phyloP scores from a whole-genome alignment of 441 rosid species.

The Pelargonium australe region DNA sequence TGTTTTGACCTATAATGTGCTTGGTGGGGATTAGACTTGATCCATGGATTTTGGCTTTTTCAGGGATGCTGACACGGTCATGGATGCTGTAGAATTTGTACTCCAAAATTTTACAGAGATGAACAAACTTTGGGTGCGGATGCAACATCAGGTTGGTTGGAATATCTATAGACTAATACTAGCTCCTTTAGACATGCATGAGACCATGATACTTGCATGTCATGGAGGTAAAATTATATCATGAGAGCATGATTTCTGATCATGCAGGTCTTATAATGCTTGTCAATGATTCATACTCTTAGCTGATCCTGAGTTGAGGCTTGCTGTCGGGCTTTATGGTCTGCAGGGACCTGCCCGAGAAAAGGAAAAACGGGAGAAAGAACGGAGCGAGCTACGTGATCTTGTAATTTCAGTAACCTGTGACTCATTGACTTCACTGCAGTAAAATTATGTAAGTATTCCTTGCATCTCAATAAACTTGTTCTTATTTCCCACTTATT shows the following conservation, averaged over 20 bases:
- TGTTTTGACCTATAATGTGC: slow-evolving; percentile 7
- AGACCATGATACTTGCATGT: slow-evolving; percentile 40
- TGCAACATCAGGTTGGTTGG: slow-evolving; percentile 82
- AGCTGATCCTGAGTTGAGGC: slow-evolving; percentile 75
- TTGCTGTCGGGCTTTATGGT: slow-evolving; percentile 79
- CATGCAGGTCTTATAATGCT: slow-evolving; percentile 70
- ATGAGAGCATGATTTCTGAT: slow-evolving; percentile 68
- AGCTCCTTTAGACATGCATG: slow-evolving; percentile 42
- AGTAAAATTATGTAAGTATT: slow-evolving; percentile 28
- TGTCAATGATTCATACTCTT: slow-evolving; percentile 64
- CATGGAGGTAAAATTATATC: slow-evolving; percentile 44
- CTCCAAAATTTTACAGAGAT: slow-evolving; percentile 75
- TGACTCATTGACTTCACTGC: slow-evolving; percentile 36
- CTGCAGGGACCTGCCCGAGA: slow-evolving; percentile 90
- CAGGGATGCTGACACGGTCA: slow-evolving; percentile 74
- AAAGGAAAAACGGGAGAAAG: slow-evolving; percentile 75
- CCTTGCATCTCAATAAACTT: slow-evolving; percentile 8
- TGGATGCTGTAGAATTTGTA: slow-evolving; percentile 70
- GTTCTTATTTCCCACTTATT: slow-evolving; percentile 20
- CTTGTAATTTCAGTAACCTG: slow-evolving; percentile 54
- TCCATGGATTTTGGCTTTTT: slow-evolving; percentile 10
- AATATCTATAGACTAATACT: slow-evolving; percentile 33
- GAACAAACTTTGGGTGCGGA: slow-evolving; percentile 87
- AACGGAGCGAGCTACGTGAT: slow-evolving; percentile 84
- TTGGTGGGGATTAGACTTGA: slow-evolving; percentile 11